Base-by-base conservation (phyloP, 2,329 filamentous ascomycete genomes). In the Arthrobotrys sinensis region DNA sequence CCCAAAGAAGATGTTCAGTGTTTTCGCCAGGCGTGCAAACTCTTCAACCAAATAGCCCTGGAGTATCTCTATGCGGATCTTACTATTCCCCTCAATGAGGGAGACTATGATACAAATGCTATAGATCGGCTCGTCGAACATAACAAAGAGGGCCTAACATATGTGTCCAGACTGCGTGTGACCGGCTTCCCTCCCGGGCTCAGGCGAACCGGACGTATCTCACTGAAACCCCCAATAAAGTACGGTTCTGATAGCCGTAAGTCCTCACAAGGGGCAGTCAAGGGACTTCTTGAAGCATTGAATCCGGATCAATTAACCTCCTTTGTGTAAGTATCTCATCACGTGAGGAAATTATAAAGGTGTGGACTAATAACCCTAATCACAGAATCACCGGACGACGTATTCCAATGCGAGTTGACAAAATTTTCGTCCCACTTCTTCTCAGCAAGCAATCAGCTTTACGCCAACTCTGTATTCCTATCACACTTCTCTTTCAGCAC, bases 21-120 rank as follows among this genome's bases (percentile, higher is more conserved):
- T 28, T 76, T 76, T 12, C 71, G 71, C 4, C 46, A 64, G 12
- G 38, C 55, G 0, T 76, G 71, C 46, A 52, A 24, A 52, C 55
- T 68, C 2, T 76, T 76, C 36, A 76, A 76, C 28, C 10, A 64
- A 6, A 69, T 76, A 28, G 64, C 64, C 2, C 34, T 68, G 1
- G 34, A 28, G 21, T 40, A 55, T n/a, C 43, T 76, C 1, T 69
- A 76, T 43, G n/a, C 32, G 5, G 34, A 55, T 10, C 8, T 76
- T 12, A 45, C n/a, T 14, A 6, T 76, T 3, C 38, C 50, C 4
- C 53, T 76, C 14, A 76, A 76, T 21, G 53, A 76, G 7, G 36
- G 53, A 10, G 71, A 63, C 0, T 40, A 38, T 10, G 11, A 16
- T 19, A 43, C 32, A 4, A 7, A 6, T 1, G 45, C 8, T 11